phyloP scores from a whole-genome alignment of 306 rosid genomes.

The Leucaena leucocephala region DNA sequence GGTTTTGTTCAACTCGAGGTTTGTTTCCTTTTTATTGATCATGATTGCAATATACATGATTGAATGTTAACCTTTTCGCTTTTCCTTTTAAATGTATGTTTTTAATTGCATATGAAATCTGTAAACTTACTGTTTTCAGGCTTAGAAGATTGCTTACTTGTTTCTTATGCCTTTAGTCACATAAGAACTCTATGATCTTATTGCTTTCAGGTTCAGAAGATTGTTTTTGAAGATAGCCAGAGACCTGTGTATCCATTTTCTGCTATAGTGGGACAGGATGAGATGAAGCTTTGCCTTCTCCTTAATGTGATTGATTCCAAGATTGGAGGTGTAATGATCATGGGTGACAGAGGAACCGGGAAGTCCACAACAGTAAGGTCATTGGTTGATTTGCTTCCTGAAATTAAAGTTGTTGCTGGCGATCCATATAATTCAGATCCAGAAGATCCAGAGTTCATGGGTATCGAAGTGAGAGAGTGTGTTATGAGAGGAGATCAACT shows the following conservation, averaged over 20 bases:
- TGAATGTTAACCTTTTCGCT: not conserved
- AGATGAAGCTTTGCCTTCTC: conserved; percentile 94
- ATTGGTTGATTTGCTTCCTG: conserved; percentile 89
- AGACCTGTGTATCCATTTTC: conserved; percentile 95
- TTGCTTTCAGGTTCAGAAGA: conserved; percentile 56
- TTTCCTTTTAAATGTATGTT: not conserved
- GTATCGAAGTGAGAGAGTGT: conserved; percentile 77
- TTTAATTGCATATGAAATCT: not conserved
- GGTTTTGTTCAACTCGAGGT: not conserved
- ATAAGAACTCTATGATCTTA: conserved; percentile 25
- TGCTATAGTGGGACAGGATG: conserved; percentile 96
- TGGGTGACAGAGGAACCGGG: conserved; percentile 97
- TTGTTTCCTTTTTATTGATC: not conserved
- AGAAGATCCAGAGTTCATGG: conserved; percentile 92
- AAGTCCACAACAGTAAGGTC: conserved; percentile 91
- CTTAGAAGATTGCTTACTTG: not conserved
- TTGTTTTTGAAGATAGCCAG: conserved; percentile 59
- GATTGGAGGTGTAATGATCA: conserved; percentile 98
- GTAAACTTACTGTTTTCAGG: not conserved
- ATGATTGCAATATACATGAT: not conserved
- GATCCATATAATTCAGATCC: conserved; percentile 97
- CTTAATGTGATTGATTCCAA: conserved; percentile 92
- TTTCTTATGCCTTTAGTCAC: not conserved
- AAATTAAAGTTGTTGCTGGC: conserved; percentile 77
- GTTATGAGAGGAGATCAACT: conserved; percentile 67